phyloP scores from a whole-genome alignment of 345 rosid genomes.

The Excoecaria agallocha region DNA sequence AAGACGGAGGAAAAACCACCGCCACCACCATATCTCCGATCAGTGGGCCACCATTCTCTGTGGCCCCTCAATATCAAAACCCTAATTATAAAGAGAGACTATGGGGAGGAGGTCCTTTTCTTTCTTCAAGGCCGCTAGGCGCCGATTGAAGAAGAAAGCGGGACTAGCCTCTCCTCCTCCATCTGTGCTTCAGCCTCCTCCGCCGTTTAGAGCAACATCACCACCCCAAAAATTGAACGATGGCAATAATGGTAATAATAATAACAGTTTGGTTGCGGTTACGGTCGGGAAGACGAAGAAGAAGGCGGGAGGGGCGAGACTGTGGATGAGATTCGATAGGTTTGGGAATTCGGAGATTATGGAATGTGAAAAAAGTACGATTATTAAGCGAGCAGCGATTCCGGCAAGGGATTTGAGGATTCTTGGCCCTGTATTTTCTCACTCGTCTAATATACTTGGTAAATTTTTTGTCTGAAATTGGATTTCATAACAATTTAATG shows the following conservation, averaged over 20 bases:
- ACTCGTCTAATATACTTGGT: constrained; percentile 85
- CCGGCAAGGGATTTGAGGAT: constrained; percentile 94
- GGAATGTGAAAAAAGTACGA: constrained; percentile 79
- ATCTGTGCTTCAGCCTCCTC: constrained; percentile 10
- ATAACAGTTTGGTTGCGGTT: background rate
- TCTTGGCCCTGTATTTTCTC: constrained; percentile 89
- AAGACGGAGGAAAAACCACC: background rate
- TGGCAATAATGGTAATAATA: background rate
- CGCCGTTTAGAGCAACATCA: constrained; percentile 15
- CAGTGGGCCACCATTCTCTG: background rate
- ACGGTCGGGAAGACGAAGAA: constrained; percentile 59
- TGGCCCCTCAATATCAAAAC: background rate
- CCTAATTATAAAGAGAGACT: background rate
- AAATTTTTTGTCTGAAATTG: background rate
- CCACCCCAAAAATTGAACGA: constrained; percentile 1
- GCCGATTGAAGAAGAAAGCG: constrained; percentile 16
- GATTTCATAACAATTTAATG: background rate
- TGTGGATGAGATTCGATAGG: constrained; percentile 88
- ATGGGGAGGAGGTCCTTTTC: constrained; percentile 24
- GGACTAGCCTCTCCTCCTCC: background rate
- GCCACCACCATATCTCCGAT: background rate
- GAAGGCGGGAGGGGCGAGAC: constrained; percentile 83
- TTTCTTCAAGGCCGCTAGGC: constrained; percentile 3
- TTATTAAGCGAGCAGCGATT: constrained; percentile 66
- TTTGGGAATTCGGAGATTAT: constrained; percentile 72